Percentiles rank a stretch among this genome's conserved stretches.
These are phyloP conservation scores for Solanum chmielewskii DNA, from an alignment of 257 asterid genomes.

Conservation along the genomic window DNA sequence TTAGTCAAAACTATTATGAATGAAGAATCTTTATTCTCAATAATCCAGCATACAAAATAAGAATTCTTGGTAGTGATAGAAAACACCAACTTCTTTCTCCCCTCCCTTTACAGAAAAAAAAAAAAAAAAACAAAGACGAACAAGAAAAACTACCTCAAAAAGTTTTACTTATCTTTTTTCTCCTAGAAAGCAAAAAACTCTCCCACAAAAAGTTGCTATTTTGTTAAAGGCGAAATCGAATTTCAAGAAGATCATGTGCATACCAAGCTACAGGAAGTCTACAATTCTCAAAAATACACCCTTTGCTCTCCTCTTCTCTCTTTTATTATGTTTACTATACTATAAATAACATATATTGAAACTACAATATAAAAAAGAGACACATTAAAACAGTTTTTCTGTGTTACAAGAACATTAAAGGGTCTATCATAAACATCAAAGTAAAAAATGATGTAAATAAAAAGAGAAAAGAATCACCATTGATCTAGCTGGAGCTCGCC, in stretches of 20 bases:
- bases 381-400: background rate
- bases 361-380: background rate
- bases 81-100: background rate
- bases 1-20: background rate
- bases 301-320: background rate
- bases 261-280: background rate
- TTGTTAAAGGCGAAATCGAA: background rate
- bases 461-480: conserved; percentile 24
- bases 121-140: background rate
- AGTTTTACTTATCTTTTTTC: background rate
- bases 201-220: background rate
- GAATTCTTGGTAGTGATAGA: background rate
- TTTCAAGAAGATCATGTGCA: background rate
- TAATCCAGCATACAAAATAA: background rate
- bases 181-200: background rate
- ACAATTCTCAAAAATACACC: background rate
- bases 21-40: background rate
- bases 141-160: background rate
- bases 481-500: conserved; percentile 70
- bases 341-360: background rate
- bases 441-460: background rate
- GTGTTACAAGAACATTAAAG: background rate
- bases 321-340: background rate
- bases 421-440: background rate
- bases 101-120: background rate